Conservation (phyloP, 768 basidiomycete genomes). For the Neoboletus subvelutipes region DNA sequence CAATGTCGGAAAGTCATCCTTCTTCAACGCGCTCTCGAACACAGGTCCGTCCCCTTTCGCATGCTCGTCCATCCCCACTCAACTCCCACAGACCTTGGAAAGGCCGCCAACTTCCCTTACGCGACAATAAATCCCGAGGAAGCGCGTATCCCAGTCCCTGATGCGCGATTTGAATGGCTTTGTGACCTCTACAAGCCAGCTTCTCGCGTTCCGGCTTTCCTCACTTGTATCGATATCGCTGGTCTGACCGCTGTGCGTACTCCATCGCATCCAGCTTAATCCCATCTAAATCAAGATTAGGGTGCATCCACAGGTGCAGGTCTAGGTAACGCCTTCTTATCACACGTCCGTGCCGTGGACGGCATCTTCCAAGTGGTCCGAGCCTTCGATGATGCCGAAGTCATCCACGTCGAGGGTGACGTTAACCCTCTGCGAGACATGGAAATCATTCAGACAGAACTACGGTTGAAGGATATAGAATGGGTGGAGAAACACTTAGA, state of each 20-base stretch:
- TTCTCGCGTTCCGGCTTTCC: constrained; percentile 85
- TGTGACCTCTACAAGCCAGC: constrained; percentile 87
- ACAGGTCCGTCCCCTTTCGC: constrained; percentile 55
- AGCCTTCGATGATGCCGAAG: constrained; percentile 98
- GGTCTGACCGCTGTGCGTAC: constrained; percentile 84
- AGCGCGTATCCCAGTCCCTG: constrained; percentile 95
- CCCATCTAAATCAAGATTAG: constrained; percentile 36
- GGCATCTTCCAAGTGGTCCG: constrained; percentile 99
- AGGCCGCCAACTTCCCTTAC: constrained; percentile 97
- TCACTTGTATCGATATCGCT: constrained; percentile 98
- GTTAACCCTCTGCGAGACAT: constrained; percentile 95
- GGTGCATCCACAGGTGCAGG: constrained; percentile 98
- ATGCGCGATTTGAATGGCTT: constrained; percentile 93
- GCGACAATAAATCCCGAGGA: constrained; percentile 92
- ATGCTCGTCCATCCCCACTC: neutral
- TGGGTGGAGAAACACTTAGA: constrained; percentile 96
- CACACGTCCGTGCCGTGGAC: constrained; percentile 96
- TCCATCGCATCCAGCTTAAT: neutral
- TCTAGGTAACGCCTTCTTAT: constrained; percentile 95
- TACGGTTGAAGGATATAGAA: constrained; percentile 96
- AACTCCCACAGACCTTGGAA: constrained; percentile 67
- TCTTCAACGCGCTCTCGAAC: constrained; percentile 95
- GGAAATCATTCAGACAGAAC: constrained; percentile 94
- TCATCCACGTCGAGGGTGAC: constrained; percentile 98
- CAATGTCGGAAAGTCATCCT: constrained; percentile 98